A percentile compares a stretch with the other conserved stretches of the same genome.
Conservation (phyloP, 305 asterid genomes). For the Solanum hybrid region DNA sequence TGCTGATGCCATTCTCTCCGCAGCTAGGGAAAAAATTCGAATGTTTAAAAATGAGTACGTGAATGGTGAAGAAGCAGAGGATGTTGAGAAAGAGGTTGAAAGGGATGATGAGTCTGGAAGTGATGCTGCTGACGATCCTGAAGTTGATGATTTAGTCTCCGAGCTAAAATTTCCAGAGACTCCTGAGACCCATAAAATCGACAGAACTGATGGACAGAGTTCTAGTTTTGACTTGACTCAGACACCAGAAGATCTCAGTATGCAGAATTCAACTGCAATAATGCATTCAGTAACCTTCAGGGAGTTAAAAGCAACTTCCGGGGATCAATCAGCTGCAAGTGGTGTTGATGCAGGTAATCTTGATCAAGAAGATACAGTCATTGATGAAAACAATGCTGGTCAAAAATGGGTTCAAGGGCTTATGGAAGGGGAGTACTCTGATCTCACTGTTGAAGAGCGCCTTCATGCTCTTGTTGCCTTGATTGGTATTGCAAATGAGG, state of each 20-base stretch:
- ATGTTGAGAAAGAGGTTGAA: slow-evolving; percentile 66
- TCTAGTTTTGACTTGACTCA: slow-evolving; percentile 18
- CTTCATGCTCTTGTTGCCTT: slow-evolving; percentile 69
- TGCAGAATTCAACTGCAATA: slow-evolving; percentile 12
- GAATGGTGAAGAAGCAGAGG: slow-evolving; percentile 53
- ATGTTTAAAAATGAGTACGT: slow-evolving; percentile 41
- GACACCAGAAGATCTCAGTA: slow-evolving; percentile 13
- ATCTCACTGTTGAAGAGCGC: slow-evolving; percentile 77
- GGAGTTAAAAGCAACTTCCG: slow-evolving; percentile 30
- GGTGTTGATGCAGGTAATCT: slow-evolving; percentile 11
- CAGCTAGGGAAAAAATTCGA: slow-evolving; percentile 66
- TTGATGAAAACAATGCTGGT: slow-evolving; percentile 44
- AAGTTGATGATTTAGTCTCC: slow-evolving; percentile 50
- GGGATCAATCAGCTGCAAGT: slow-evolving; percentile 15
- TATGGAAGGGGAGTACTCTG: slow-evolving; percentile 67
- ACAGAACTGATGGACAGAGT: slow-evolving; percentile 9
- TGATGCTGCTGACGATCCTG: slow-evolving; percentile 70
- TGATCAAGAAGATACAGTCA: slow-evolving; percentile 28
- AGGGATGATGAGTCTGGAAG: slow-evolving; percentile 75
- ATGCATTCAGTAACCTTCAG: slow-evolving; percentile 20
- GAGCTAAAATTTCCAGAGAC: slow-evolving; percentile 30
- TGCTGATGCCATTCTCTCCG: slow-evolving; percentile 50
- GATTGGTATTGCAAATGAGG: slow-evolving; percentile 79
- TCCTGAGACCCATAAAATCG: slow-evolving; percentile 23
- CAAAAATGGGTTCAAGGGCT: slow-evolving; percentile 89